phyloP scores from a whole-genome alignment of 2,329 filamentous ascomycete species.

The Diplocarpon rosae region DNA sequence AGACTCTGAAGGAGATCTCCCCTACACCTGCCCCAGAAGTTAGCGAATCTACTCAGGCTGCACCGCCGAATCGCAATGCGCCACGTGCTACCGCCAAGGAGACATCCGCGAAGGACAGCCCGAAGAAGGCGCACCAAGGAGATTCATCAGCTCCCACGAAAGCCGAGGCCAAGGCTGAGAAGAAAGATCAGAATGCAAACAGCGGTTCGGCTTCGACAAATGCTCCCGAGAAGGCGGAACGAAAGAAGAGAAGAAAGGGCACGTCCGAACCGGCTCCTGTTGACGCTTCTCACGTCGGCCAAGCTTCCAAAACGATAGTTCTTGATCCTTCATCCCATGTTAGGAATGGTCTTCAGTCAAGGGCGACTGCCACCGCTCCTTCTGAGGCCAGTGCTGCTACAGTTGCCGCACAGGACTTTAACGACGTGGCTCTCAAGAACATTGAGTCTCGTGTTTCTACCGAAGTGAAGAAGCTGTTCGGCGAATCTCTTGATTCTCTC shows the following conservation, averaged over 20 bases:
- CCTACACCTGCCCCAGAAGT: conserved; percentile 11
- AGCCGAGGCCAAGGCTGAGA: conserved; percentile 25
- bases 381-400: conserved; percentile 10
- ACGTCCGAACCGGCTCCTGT: conserved; percentile 15
- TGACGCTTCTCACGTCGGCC: conserved; percentile 11
- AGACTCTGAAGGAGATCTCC: conserved; percentile 42
- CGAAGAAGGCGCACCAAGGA: conserved; percentile 19
- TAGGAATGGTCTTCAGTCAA: conserved; percentile 18
- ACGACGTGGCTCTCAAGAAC: conserved; percentile 36
- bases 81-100: conserved; percentile 23
- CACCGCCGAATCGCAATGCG: conserved; percentile 20
- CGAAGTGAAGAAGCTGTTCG: conserved; percentile 40
- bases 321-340: conserved; percentile 24
- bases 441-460: conserved; percentile 37
- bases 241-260: conserved; percentile 62
- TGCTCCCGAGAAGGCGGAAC: conserved; percentile 47
- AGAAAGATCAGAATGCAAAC: conserved; percentile 14
- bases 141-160: conserved; percentile 17
- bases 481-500: conserved; percentile 48
- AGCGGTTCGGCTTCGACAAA: conserved; percentile 19
- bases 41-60: conserved; percentile 10
- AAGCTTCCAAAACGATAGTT: conserved; percentile 24
- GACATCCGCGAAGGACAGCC: conserved; percentile 15
- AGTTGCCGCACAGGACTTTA: conserved; percentile 21
- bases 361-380: conserved; percentile 12